Evolutionary conservation across 176 grass and related monocot genomes (phyloP).

Genomic region (Aegilops umbellulata): DNA sequence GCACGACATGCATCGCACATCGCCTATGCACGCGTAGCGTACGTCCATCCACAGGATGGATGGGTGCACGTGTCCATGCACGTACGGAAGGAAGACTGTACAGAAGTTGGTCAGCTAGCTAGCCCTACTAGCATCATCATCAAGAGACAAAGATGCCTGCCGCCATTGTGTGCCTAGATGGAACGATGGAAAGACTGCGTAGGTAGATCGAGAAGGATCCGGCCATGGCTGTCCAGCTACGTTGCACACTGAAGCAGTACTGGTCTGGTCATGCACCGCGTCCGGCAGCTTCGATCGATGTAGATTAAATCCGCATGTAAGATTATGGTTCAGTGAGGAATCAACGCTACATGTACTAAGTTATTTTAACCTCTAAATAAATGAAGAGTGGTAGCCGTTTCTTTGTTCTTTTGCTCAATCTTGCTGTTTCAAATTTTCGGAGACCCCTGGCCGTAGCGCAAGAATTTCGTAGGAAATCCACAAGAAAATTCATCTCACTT

Average conservation of each 20-base stretch:
- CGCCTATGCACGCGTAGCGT: neutral
- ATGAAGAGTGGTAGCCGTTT: neutral
- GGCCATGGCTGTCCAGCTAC: constrained; percentile 8
- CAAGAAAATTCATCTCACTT: neutral
- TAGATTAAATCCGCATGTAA: constrained; percentile 11
- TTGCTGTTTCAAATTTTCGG: neutral
- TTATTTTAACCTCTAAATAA: constrained; percentile 7
- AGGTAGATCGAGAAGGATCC: neutral
- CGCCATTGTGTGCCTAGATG: constrained; percentile 15
- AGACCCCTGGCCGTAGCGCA: neutral
- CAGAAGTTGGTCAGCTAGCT: neutral
- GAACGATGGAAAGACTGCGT: neutral
- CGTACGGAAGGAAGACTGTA: constrained; percentile 1
- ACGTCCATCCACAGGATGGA: neutral
- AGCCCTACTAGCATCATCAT: neutral
- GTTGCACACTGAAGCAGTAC: neutral
- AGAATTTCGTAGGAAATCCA: neutral
- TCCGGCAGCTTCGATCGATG: neutral
- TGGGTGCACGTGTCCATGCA: constrained; percentile 8
- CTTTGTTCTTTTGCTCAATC: neutral
- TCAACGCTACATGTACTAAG: neutral
- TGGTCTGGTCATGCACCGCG: neutral
- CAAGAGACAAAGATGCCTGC: neutral
- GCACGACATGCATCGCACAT: neutral
- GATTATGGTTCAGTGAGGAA: neutral